Conservation (phyloP, 495 filamentous ascomycete species). For the Chaetomium tenue region DNA sequence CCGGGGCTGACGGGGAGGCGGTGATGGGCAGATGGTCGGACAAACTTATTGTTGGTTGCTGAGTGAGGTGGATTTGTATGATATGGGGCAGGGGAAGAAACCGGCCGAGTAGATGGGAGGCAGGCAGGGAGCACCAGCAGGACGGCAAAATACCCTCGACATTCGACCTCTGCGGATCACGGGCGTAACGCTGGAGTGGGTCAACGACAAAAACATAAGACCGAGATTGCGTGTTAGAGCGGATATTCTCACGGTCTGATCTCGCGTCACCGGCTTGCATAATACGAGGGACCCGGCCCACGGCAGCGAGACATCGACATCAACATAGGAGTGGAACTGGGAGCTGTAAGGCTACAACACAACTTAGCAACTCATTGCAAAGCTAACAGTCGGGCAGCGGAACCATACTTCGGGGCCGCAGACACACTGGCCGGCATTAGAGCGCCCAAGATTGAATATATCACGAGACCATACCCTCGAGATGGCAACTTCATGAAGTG, state of each 20-base stretch:
- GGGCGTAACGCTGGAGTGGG: too few species aligned
- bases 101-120: not conserved
- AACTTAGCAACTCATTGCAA: not conserved
- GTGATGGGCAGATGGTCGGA: constrained; percentile 23
- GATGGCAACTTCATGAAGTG: not conserved
- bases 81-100: not conserved
- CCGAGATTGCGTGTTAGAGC: too few species aligned
- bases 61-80: not conserved
- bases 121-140: too few species aligned
- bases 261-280: too few species aligned
- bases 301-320: not conserved
- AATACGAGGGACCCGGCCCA: not conserved
- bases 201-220: too few species aligned
- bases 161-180: too few species aligned
- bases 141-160: too few species aligned
- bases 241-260: too few species aligned
- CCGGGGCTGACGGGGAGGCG: constrained; percentile 68
- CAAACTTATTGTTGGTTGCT: too few species aligned
- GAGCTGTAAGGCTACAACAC: not conserved
- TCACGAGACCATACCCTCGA: not conserved
- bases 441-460: not conserved
- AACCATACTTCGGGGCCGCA: not conserved
- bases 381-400: constrained; percentile 1
- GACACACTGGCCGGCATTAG: not conserved
- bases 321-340: not conserved